Evolutionary conservation across 768 basidiomycete genomes (phyloP).

Genomic region (Epithele typhae): DNA sequence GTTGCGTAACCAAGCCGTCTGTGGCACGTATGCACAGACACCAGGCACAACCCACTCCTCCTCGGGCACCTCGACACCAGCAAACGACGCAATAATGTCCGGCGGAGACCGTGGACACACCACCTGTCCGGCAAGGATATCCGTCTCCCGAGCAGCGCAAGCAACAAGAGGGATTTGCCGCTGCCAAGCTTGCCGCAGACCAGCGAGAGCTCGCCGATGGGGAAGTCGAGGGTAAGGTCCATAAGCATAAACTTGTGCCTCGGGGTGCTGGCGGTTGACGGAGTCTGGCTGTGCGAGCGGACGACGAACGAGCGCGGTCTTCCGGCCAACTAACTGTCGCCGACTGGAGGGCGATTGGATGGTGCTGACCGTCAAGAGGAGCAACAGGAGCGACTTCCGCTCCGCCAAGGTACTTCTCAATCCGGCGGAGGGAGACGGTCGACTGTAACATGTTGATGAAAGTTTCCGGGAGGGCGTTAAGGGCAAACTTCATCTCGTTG

Average conservation of each 20-base stretch:
- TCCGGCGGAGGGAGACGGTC: slow-evolving; percentile 81
- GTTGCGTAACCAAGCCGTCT: slow-evolving; percentile 71
- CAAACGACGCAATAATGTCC: slow-evolving; percentile 64
- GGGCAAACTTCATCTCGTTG: slow-evolving; percentile 80
- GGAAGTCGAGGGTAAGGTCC: slow-evolving; percentile 78
- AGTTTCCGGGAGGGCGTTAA: slow-evolving; percentile 86
- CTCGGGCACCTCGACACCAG: slow-evolving; percentile 34
- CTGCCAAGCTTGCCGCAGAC: slow-evolving; percentile 88
- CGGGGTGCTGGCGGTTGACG: slow-evolving; percentile 68
- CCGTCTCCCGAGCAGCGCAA: slow-evolving; percentile 87
- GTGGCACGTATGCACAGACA: slow-evolving; percentile 85
- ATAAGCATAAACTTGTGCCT: slow-evolving; percentile 73
- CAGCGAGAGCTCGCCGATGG: slow-evolving; percentile 71
- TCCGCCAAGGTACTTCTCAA: slow-evolving; percentile 81
- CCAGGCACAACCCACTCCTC: slow-evolving; percentile 76
- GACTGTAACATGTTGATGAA: slow-evolving; percentile 88
- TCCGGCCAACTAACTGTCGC: slow-evolving; percentile 92
- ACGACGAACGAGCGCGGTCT: slow-evolving; percentile 58
- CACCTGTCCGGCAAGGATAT: slow-evolving; percentile 76
- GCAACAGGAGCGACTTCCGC: slow-evolving; percentile 66
- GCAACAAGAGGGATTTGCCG: slow-evolving; percentile 83
- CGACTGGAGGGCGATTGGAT: slow-evolving; percentile 69
- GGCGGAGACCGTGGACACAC: slow-evolving; percentile 83
- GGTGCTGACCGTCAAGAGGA: slow-evolving; percentile 51
- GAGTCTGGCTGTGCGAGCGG: slow-evolving; percentile 36